Conservation (phyloP, 306 rosid species). For the Malus asiatica region DNA sequence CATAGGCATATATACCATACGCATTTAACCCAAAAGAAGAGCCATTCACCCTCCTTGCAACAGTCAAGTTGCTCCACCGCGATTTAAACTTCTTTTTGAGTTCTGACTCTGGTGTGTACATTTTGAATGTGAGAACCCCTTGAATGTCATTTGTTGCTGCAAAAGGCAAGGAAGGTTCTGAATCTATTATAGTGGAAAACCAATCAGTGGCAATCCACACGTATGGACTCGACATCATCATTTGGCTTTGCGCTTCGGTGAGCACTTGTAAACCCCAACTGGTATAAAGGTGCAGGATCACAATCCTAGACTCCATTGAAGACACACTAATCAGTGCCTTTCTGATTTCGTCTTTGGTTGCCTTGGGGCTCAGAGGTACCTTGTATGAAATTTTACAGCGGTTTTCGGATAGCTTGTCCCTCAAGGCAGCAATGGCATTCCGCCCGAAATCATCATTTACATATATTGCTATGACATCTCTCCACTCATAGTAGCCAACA, state of each 20-base stretch:
- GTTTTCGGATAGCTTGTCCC: conserved; percentile 17
- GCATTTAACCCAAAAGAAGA: conserved; percentile 10
- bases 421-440: conserved; percentile 18
- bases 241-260: not conserved
- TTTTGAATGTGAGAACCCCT: conserved; percentile 21
- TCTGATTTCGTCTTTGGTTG: not conserved
- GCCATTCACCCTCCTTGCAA: not conserved
- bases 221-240: conserved; percentile 15
- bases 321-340: not conserved
- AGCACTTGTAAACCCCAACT: conserved; percentile 15
- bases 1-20: conserved; percentile 15
- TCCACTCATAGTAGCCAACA: conserved; percentile 19
- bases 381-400: conserved; percentile 23
- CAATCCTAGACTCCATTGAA: conserved; percentile 16
- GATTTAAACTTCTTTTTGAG: not conserved
- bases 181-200: conserved; percentile 18
- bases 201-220: conserved; percentile 31
- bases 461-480: conserved; percentile 20
- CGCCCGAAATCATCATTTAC: conserved; percentile 23
- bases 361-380: conserved; percentile 15
- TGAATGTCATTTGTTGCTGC: conserved; percentile 1
- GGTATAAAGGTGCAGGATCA: conserved; percentile 14
- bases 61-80: conserved; percentile 15
- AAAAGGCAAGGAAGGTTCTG: conserved; percentile 8
- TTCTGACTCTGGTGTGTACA: conserved; percentile 7